Evolutionary conservation across 2,329 filamentous ascomycete genomes (phyloP).

Genomic region (Fusarium euwallaceae): DNA sequence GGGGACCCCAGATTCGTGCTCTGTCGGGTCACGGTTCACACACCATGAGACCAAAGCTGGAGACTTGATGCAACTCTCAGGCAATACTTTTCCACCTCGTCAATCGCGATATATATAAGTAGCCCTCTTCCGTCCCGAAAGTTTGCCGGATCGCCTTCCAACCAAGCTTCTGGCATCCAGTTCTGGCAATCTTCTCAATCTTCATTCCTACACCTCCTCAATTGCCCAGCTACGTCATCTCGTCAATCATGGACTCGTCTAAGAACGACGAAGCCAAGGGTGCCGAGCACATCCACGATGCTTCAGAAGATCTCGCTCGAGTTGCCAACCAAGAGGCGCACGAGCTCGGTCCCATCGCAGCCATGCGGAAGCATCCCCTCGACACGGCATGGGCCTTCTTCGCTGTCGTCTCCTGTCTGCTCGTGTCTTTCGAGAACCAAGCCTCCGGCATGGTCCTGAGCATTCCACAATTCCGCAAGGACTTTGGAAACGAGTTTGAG

Average conservation of each 20-base stretch:
- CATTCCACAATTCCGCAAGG: constrained; percentile 35
- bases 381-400: constrained; percentile 23
- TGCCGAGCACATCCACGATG: constrained; percentile 24
- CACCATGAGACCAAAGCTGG: background rate
- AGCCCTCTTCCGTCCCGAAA: background rate
- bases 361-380: constrained; percentile 22
- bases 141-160: background rate
- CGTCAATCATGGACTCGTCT: background rate
- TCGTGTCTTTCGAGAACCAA: constrained; percentile 43
- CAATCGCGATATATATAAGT: constrained; percentile 16
- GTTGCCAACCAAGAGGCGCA: constrained; percentile 29
- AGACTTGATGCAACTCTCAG: background rate
- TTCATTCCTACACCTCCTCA: background rate
- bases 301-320: constrained; percentile 8
- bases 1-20: constrained; percentile 29
- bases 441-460: constrained; percentile 42
- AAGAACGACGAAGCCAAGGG: constrained; percentile 15
- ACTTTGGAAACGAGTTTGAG: constrained; percentile 31
- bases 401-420: constrained; percentile 22
- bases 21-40: background rate
- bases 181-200: background rate
- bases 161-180: background rate
- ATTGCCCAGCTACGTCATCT: background rate
- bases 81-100: constrained; percentile 8
- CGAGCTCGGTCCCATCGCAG: constrained; percentile 11